Evolutionary conservation across 73 alveolate species (phyloP).

Genomic region (Paramecium sonneborni): DNA sequence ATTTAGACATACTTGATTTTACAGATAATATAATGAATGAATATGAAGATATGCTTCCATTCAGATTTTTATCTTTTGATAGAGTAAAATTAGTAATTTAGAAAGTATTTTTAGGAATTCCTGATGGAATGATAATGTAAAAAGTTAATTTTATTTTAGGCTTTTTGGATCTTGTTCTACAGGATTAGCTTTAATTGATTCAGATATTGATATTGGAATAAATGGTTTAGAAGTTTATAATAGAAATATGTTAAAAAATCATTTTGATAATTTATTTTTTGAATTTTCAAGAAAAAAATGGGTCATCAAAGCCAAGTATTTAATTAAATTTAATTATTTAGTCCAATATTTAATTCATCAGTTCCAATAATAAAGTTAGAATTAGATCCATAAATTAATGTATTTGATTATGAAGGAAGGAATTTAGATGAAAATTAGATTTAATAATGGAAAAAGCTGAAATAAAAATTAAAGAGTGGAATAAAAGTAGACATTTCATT

Average conservation of each 20-base stretch:
- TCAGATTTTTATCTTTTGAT: slow-evolving; percentile 29
- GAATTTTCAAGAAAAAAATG: slow-evolving; percentile 5
- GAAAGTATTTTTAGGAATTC: neutral
- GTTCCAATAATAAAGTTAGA: slow-evolving; percentile 50
- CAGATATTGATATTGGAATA: slow-evolving; percentile 61
- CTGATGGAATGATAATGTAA: neutral
- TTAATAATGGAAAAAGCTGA: neutral
- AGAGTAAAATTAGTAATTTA: neutral
- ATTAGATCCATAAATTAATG: neutral
- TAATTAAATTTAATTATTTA: neutral
- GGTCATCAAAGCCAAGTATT: slow-evolving; percentile 13
- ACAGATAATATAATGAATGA: slow-evolving; percentile 16
- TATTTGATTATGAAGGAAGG: neutral
- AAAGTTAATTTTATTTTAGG: neutral
- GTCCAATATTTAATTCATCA: neutral
- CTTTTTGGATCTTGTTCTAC: slow-evolving; percentile 65
- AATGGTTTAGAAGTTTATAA: slow-evolving; percentile 55
- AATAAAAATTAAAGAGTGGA: neutral
- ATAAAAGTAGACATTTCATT: slow-evolving; percentile 41
- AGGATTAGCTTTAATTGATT: slow-evolving; percentile 54
- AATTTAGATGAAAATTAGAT: neutral
- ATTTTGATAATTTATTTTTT: neutral
- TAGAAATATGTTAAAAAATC: neutral
- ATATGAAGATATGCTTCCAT: neutral
- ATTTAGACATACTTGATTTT: slow-evolving; percentile 14